Base-by-base conservation (phyloP, 305 asterid species). In the Fraxinus baroniana region DNA sequence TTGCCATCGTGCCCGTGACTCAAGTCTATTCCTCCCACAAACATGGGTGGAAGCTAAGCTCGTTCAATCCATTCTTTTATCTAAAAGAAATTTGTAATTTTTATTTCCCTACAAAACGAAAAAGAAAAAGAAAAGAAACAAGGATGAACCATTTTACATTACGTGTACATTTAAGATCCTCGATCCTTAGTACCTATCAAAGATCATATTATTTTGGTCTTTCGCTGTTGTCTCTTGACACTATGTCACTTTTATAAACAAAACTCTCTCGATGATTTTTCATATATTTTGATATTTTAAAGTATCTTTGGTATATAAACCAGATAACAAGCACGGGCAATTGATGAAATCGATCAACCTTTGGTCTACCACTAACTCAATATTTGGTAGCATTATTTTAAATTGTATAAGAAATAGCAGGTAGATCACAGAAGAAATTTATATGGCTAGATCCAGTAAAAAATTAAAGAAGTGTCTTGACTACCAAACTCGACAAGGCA, bases 401-500 rank as follows among this genome's bases (percentile, higher is more conserved):
- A 55, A 18, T 57, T 33, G 36, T n/a, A 55, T n/a, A 52, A 78
- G 24, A 37, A 55, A 46, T 70, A 32, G 57, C n/a, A 13, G 41
- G 37, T 52, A 30, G 78, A 74, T 57, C 68, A 57, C 68, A 77
- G 39, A 10, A 72, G 75, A 77, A 66, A 66, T 57, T 7, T 20
- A 57, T 15, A n/a, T 36, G 49, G 86, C 80, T 77, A 85, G 87
- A 85, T 78, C 83, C 84, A 71, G 73, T 83, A 68, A 83, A 82
- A 37, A 24, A 64, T 64, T 73, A 75, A 78, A 33, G 84, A 52
- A 76, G 73, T 78, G 28, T 78, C 72, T 79, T 46, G 71, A 80
- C 77, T 79, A 80, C 83, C 85, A 74, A 82, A 84, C 82, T 87
- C 79, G 80, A 84, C 83, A 87, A 72, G 70, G 81, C 76, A 39